Percentiles rank a stretch among this genome's conserved stretches.
Conservation (phyloP, 306 rosid genomes). For the Glycine tomentella region DNA sequence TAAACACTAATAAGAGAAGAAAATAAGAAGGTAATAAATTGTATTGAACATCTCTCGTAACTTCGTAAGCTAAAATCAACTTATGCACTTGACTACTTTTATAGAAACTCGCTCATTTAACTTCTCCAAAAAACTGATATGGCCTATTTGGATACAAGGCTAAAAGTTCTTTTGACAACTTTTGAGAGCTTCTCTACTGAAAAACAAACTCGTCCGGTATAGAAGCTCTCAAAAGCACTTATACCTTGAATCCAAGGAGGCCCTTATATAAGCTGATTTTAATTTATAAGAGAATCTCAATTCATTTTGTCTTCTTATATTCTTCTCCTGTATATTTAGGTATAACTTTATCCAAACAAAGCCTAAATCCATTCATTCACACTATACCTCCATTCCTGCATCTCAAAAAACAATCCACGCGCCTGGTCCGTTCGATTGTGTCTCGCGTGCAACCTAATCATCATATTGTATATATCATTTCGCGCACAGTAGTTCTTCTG, state of each 20-base stretch:
- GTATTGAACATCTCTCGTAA: too few species aligned
- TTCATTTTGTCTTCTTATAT: background rate
- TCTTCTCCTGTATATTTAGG: background rate
- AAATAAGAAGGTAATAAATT: background rate
- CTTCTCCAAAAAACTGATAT: too few species aligned
- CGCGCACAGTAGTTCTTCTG: constrained; percentile 87
- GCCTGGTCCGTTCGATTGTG: constrained; percentile 83
- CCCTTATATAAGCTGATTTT: background rate
- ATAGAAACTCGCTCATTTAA: too few species aligned
- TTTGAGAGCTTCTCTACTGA: too few species aligned
- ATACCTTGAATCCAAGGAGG: too few species aligned
- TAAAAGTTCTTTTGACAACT: too few species aligned
- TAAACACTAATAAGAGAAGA: background rate
- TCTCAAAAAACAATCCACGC: constrained; percentile 96
- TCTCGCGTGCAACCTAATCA: constrained; percentile 88
- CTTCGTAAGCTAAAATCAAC: too few species aligned
- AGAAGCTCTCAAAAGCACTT: too few species aligned
- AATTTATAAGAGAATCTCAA: background rate
- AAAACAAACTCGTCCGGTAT: too few species aligned
- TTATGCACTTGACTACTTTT: too few species aligned
- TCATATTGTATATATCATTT: constrained; percentile 84
- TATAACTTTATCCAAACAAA: background rate
- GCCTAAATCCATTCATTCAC: background rate
- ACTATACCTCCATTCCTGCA: constrained; percentile 87
- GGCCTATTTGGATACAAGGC: too few species aligned